These are phyloP conservation scores for Botryotinia narcissicola DNA, from an alignment of 2,329 filamentous ascomycete species.

Conservation along the genomic window DNA sequence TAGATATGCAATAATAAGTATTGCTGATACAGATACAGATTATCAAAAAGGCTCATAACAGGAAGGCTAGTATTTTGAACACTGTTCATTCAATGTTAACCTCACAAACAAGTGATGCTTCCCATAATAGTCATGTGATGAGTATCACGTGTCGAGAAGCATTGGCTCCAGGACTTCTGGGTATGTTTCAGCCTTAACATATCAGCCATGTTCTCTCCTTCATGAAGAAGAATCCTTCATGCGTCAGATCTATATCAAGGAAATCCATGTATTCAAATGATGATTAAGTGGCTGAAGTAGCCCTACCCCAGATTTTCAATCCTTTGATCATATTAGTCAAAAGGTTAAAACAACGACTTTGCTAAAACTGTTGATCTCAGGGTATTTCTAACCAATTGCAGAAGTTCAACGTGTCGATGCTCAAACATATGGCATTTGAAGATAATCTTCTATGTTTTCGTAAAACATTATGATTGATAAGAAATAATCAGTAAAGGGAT, in stretches of 20 bases:
- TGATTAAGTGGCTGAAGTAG: not conserved
- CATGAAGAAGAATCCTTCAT: too few relatives aligned
- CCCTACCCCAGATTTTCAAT: not conserved
- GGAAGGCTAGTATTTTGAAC: not conserved
- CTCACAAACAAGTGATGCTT: not conserved
- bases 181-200: not conserved
- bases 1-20: not conserved
- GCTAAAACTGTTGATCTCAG: not conserved
- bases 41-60: fast-evolving
- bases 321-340: not conserved
- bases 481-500: not conserved
- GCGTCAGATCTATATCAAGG: too few relatives aligned
- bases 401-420: not conserved
- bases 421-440: not conserved
- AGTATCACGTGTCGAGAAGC: not conserved
- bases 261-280: not conserved
- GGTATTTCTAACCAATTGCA: not conserved
- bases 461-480: not conserved
- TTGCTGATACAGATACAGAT: not conserved
- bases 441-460: not conserved
- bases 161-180: not conserved
- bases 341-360: not conserved
- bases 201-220: not conserved
- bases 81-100: not conserved
- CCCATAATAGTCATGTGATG: not conserved